Percentiles rank a stretch among this genome's conserved stretches.
phyloP scores from a whole-genome alignment of 306 rosid genomes.

The Cucurbita ficifolia region DNA sequence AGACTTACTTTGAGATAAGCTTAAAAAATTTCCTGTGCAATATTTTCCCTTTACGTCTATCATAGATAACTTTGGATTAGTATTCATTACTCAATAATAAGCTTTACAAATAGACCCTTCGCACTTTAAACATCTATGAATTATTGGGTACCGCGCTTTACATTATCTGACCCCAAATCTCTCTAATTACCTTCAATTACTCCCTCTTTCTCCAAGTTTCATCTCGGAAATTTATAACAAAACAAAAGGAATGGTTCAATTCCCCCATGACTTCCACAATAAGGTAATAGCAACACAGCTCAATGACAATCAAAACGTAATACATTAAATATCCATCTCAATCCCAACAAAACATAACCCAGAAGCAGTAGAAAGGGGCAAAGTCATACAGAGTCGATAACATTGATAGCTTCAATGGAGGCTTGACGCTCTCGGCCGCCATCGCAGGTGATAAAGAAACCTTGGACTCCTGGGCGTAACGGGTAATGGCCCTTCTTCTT shows the following conservation, averaged over 20 bases:
- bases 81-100: background rate
- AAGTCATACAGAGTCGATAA: slow-evolving; percentile 57
- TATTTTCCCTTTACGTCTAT: background rate
- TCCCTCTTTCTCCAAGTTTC: background rate
- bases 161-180: background rate
- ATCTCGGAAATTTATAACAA: background rate
- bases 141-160: background rate
- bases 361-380: background rate
- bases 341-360: background rate
- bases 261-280: background rate
- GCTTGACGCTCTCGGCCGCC: slow-evolving; percentile 97
- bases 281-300: background rate
- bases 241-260: background rate
- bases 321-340: background rate
- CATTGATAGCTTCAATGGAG: slow-evolving; percentile 68
- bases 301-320: background rate
- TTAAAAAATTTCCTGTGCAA: background rate
- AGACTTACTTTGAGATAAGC: background rate
- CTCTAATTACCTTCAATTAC: background rate
- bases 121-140: background rate
- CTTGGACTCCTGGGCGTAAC: slow-evolving; percentile 76
- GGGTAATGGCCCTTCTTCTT: slow-evolving; percentile 85
- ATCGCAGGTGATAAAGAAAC: slow-evolving; percentile 89
- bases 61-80: background rate
- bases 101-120: background rate